Base-by-base conservation (phyloP, 768 basidiomycete genomes). In the Chiua virens region DNA sequence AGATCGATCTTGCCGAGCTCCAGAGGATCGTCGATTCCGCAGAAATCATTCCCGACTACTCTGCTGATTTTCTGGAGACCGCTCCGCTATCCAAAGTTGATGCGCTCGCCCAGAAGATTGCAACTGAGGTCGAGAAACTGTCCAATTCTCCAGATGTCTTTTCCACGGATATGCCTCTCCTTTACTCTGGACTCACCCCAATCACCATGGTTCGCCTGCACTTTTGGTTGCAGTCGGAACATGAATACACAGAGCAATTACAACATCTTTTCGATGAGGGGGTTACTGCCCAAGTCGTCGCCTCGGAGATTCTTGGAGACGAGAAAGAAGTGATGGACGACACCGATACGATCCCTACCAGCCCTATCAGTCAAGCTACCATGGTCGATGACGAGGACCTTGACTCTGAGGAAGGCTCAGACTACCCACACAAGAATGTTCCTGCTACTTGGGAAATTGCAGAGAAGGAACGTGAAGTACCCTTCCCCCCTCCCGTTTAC, bases 151-250 rank as follows among this genome's bases (percentile, higher is more conserved):
- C 49, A 6, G 58, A 58, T 17, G 47, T 61, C 15, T 34, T 73
- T 28, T 58, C 64, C 10, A 62, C 59, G 42, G 67, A 71, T 54
- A 59, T 58, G 25, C 64, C 72, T 1, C 63, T 73, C 25, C 58
- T 67, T 28, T 64, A 67, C 51, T 61, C 65, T 0, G 70, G 68
- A 35, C 66, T 73, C 41, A 67, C 66, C 32, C 62, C 68, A 28
- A 61, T 61, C 53, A 68, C 64, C 10, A 57, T 68, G 9, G 60
- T 64, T 18, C 58, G 61, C 28, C 57, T 72, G 25, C 57, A 64
- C 55, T 57, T 63, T 58, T 71, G 69, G 70, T 52, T 71, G 50
- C 70, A 67, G 52, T 69, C 64, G 20, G 65, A 63, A 22, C 52
- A 62, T 47, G 67, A 71, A 44, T 70, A 65, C 42, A 56, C 48